Evolutionary conservation across 2,329 filamentous ascomycete genomes (phyloP), one percentile per base, ranked within the genome.

Genomic region (Colletotrichum navitas): DNA sequence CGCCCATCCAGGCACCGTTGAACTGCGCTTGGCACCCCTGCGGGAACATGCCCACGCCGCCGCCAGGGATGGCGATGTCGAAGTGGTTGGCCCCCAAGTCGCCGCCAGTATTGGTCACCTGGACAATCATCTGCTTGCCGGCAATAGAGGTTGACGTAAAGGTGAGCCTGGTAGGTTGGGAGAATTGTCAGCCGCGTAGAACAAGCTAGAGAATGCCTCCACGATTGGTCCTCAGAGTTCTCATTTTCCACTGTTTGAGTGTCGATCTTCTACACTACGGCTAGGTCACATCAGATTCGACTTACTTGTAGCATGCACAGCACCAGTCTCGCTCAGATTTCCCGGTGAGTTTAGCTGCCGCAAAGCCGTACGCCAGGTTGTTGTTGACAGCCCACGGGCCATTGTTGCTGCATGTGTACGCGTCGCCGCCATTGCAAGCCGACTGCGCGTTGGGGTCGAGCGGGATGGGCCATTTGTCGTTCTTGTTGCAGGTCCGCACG

Each of bases 71-170:
- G 79, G 84, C 77, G 29, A 91, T 77, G 79, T 91, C 88, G 76
- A 91, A 91, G 74, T 91, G 89, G 77, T 90, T 89, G 43, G 77
- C 75, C 47, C 83, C 83, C 12, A 90, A 81, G 76, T 91, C 89
- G 26, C 83, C 83, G 45, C 89, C 89, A 1, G 89, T 91, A 79
- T 91, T 91, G 45, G 88, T 90, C 12, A 88, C 87, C 77, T 92
- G 90, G n/a, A 92, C 86, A 65, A 92, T 83, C 87, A 91, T 89
- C 71, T 84, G 87, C 81, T 91, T 91, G 63, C 89, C 89, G 36
- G 82, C 79, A 24, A 89, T 84, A 6, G 85, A 80, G 5, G 86
- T 86, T 55, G 79, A 80, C 1, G 83, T 87, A 74, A 87, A 87
- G 36, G 86, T 88, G 55, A 91, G 80, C 72, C 86, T 83, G 74